Evolutionary conservation across 140 eudicot species (phyloP).

Genomic region (Bidens hawaiensis): DNA sequence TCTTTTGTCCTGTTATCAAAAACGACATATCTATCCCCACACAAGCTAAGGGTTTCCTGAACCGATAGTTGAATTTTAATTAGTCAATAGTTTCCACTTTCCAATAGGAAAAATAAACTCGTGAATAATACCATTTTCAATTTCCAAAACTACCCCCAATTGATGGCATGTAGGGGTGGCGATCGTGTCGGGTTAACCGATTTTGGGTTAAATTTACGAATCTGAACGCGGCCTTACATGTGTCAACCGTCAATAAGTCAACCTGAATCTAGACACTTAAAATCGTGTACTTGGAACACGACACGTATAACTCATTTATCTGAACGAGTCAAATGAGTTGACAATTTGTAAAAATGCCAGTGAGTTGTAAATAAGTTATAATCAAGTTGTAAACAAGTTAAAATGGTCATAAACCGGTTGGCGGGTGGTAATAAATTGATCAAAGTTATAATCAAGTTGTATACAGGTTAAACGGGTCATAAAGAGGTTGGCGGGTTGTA

Average conservation of each 20-base stretch:
- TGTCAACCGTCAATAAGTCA: background rate
- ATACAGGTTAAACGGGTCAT: too few relatives aligned
- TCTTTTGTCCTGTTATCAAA: slow-evolving; percentile 73
- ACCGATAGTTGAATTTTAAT: slow-evolving; percentile 10
- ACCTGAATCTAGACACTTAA: background rate
- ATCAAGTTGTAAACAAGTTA: background rate
- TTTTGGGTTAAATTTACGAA: too few relatives aligned
- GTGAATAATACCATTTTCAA: background rate
- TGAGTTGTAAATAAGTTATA: background rate
- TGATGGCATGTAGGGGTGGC: background rate
- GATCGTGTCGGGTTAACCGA: background rate
- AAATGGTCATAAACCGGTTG: background rate
- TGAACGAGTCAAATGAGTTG: background rate
- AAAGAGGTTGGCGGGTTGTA: too few relatives aligned
- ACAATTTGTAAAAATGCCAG: too few relatives aligned
- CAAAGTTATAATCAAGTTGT: too few relatives aligned
- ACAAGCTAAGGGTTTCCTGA: slow-evolving; percentile 58
- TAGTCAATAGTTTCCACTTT: background rate
- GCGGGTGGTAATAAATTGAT: background rate
- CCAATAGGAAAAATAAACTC: background rate
- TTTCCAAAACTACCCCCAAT: background rate
- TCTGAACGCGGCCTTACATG: too few relatives aligned
- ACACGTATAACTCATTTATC: background rate
- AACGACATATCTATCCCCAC: slow-evolving; percentile 65
- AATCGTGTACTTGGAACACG: background rate